Percentiles rank a stretch among this genome's conserved stretches.
Evolutionary conservation across 2,329 filamentous ascomycete species (phyloP).

Genomic region (Dothiorella sarmentorum): DNA sequence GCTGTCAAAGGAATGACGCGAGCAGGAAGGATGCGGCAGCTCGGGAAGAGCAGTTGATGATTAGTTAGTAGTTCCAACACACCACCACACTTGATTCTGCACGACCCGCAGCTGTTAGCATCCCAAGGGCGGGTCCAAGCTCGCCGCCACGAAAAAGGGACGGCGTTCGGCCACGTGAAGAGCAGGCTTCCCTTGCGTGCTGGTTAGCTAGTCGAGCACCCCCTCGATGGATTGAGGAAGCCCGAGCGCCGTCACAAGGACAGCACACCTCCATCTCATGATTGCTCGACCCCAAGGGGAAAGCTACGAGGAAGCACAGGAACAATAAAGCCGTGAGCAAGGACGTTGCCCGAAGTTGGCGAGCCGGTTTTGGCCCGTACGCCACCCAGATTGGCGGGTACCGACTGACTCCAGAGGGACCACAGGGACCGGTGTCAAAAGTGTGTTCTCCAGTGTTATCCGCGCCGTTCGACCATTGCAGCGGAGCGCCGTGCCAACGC

Average conservation of each 20-base stretch:
- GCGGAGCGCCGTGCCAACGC: not conserved
- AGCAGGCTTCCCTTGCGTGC: not conserved
- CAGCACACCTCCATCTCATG: constrained; percentile 15
- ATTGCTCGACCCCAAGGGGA: not conserved
- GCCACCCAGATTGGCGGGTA: constrained; percentile 6
- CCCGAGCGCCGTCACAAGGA: not conserved
- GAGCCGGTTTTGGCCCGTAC: not conserved
- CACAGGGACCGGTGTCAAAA: not conserved
- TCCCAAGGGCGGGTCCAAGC: constrained; percentile 1
- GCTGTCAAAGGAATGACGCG: constrained; percentile 10
- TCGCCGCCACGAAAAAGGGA: not conserved
- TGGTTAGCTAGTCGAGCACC: no score
- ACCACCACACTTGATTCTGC: constrained; percentile 7
- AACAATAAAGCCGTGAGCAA: not conserved
- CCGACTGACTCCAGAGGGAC: not conserved
- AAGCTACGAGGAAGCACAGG: not conserved
- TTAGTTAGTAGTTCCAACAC: not conserved
- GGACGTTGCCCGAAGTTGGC: not conserved
- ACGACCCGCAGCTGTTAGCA: not conserved
- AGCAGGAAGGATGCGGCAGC: constrained; percentile 5
- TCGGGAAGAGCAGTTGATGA: not conserved
- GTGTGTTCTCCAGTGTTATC: constrained; percentile 12
- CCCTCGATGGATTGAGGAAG: no score
- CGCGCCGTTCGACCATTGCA: constrained; percentile 9
- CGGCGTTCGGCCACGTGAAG: not conserved